Conservation (phyloP, 345 rosid species). For the rapeseed (Brassica napus) region Da-Ae NC_063444.1:8459501-8460000, state of each 20-base stretch:
- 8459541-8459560: background rate
- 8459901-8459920: constrained; percentile 57
- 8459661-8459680: constrained; percentile 57
- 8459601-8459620: constrained; percentile 1
- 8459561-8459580: background rate
- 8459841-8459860: constrained; percentile 65
- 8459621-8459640: background rate
- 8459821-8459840: constrained; percentile 52
- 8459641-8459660: constrained; percentile 61
- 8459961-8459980: constrained; percentile 66
- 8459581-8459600: background rate
- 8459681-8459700: constrained; percentile 54
- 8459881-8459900: constrained; percentile 63
- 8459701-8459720: constrained; percentile 60
- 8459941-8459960: constrained; percentile 63
- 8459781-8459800: constrained; percentile 55
- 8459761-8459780: constrained; percentile 70
- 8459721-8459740: constrained; percentile 71
- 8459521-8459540: background rate
- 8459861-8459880: constrained; percentile 34
- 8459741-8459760: constrained; percentile 83
- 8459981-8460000: constrained; percentile 56
- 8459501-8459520: background rate
- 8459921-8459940: constrained; percentile 67
- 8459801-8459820: constrained; percentile 15